These are phyloP conservation scores for Gossypium laxum DNA, from an alignment of 441 rosid genomes.

Conservation along the genomic window DNA sequence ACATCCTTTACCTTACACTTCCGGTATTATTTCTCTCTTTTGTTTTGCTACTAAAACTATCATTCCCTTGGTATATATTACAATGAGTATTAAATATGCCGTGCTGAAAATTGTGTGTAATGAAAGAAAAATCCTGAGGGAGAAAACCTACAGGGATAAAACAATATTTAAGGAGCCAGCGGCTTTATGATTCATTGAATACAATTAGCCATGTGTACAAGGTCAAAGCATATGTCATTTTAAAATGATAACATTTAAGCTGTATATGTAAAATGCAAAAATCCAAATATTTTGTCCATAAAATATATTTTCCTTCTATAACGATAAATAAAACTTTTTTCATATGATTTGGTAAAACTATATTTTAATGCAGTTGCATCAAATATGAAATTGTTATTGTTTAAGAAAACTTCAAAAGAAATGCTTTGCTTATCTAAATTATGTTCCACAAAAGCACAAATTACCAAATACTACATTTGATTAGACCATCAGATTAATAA, in stretches of 20 bases:
- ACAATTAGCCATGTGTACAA: background rate
- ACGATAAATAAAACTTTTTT: background rate
- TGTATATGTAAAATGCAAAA: background rate
- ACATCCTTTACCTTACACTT: background rate
- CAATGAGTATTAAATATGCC: background rate
- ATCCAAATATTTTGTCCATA: background rate
- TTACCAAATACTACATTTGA: background rate
- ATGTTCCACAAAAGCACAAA: background rate
- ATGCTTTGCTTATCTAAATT: background rate
- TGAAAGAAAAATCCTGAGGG: background rate
- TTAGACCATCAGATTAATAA: background rate
- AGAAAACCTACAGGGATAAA: background rate
- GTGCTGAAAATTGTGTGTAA: background rate
- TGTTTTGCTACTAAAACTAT: background rate
- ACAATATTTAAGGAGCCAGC: background rate
- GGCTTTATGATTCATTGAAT: background rate
- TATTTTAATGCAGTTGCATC: background rate
- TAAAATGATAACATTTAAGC: background rate
- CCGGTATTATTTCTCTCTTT: background rate
- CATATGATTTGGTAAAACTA: background rate
- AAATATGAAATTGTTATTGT: background rate
- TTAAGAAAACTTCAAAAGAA: background rate
- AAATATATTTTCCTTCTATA: background rate
- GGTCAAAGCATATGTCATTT: background rate
- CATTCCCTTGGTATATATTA: background rate